phyloP scores from a whole-genome alignment of 768 basidiomycete genomes.

The Russula griseocarnosa region DNA sequence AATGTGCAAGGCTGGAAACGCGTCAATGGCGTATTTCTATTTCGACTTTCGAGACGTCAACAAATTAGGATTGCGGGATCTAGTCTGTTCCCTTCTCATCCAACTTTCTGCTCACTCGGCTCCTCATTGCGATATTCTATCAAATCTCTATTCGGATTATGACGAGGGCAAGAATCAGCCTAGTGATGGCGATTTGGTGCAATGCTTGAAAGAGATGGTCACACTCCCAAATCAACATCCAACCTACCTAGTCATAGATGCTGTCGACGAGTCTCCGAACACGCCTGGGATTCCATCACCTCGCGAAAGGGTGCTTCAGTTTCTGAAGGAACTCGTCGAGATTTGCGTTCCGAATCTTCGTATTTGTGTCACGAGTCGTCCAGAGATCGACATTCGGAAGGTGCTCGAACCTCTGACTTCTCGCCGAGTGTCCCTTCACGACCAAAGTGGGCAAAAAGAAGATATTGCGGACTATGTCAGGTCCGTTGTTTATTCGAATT shows the following conservation, averaged over 20 bases:
- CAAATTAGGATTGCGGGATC: too few species aligned
- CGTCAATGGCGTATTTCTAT: too few species aligned
- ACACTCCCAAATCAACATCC: neutral
- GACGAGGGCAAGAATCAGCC: neutral
- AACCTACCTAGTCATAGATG: constrained; percentile 2
- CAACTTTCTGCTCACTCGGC: too few species aligned
- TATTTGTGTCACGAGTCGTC: neutral
- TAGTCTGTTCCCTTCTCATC: too few species aligned
- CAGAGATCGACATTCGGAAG: neutral
- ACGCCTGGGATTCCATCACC: neutral
- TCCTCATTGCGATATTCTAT: neutral
- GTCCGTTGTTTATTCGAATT: neutral
- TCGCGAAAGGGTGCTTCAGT: neutral
- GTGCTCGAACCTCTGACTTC: neutral
- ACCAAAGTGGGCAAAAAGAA: neutral
- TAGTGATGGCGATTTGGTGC: neutral
- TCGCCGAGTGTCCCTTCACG: neutral
- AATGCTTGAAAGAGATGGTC: neutral
- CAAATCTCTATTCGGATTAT: neutral
- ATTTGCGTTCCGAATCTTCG: neutral
- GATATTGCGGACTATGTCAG: neutral
- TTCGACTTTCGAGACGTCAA: too few species aligned
- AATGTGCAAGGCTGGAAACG: too few species aligned
- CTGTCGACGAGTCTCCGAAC: neutral
- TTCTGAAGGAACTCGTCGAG: neutral